A percentile compares a stretch with the other conserved stretches of the same genome.
Conservation (phyloP, 257 asterid genomes). For the Anisodus tanguticus region DNA sequence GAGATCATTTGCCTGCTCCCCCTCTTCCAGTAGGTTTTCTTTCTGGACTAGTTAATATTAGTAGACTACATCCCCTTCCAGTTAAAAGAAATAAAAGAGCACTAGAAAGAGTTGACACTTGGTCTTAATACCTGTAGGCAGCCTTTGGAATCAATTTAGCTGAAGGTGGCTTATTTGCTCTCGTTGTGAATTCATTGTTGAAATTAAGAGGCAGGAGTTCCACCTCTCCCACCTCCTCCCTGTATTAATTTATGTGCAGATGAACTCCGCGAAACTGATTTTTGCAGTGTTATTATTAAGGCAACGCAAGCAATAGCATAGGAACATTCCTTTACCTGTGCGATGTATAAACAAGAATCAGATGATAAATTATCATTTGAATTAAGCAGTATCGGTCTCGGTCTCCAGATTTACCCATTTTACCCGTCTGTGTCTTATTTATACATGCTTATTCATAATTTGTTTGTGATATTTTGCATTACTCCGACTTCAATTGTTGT, state of each 20-base stretch:
- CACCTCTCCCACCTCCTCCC: background rate
- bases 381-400: background rate
- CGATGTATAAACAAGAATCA: background rate
- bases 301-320: conserved; percentile 1
- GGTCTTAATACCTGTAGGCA: background rate
- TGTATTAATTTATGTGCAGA: background rate
- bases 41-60: conserved; percentile 3
- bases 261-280: background rate
- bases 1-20: conserved; percentile 6
- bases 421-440: background rate
- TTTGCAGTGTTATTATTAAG: conserved; percentile 7
- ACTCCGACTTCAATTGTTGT: background rate
- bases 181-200: background rate
- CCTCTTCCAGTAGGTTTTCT: background rate
- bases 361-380: conserved; percentile 20
- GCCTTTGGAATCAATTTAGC: too few species aligned
- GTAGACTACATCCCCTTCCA: background rate
- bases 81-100: background rate
- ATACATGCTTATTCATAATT: background rate
- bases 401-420: conserved; percentile 7
- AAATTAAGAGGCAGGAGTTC: conserved; percentile 12
- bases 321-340: conserved; percentile 1
- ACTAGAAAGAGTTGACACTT: conserved; percentile 5
- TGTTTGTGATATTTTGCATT: conserved; percentile 14
- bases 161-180: background rate